A percentile compares a stretch with the other conserved stretches of the same genome.
Conservation (phyloP, 306 rosid genomes). For the Quercus rubra region DNA sequence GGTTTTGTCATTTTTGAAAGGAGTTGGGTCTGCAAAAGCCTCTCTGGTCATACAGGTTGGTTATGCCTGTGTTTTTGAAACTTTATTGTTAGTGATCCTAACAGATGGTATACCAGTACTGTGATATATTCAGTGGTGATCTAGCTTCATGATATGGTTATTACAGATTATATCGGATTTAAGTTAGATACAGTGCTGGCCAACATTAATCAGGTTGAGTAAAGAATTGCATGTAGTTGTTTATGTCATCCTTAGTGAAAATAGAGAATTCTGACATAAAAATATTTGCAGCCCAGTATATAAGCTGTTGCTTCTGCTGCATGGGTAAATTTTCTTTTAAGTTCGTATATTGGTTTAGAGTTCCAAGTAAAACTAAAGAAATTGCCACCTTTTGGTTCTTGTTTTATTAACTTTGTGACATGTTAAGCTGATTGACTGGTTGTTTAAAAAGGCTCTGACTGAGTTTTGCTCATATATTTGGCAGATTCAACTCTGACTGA, state of each 20-base stretch:
- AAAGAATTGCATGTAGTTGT: background rate
- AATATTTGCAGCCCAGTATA: too few species aligned
- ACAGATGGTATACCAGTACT: background rate
- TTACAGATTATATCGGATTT: background rate
- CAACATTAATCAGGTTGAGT: background rate
- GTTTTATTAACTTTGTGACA: background rate
- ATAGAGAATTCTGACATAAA: background rate
- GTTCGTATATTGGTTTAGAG: too few species aligned
- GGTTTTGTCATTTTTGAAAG: background rate
- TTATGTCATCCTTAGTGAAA: background rate
- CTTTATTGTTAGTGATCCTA: background rate
- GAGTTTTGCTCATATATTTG: conserved; percentile 20
- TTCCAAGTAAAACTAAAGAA: too few species aligned
- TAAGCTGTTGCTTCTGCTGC: too few species aligned
- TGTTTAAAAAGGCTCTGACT: conserved; percentile 4
- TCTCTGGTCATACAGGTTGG: background rate
- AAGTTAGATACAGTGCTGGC: background rate
- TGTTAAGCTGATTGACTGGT: background rate
- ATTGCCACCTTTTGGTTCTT: background rate
- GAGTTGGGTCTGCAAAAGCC: background rate
- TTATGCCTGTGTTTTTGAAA: background rate
- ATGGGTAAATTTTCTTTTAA: too few species aligned
- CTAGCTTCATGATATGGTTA: background rate
- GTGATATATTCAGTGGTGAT: background rate
- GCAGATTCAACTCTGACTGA: conserved; percentile 62